Percentiles rank a stretch among this genome's conserved stretches.
These are phyloP conservation scores for Pythium oligandrum DNA, from an alignment of 352 stramenopile genomes.

Conservation along the genomic window DNA sequence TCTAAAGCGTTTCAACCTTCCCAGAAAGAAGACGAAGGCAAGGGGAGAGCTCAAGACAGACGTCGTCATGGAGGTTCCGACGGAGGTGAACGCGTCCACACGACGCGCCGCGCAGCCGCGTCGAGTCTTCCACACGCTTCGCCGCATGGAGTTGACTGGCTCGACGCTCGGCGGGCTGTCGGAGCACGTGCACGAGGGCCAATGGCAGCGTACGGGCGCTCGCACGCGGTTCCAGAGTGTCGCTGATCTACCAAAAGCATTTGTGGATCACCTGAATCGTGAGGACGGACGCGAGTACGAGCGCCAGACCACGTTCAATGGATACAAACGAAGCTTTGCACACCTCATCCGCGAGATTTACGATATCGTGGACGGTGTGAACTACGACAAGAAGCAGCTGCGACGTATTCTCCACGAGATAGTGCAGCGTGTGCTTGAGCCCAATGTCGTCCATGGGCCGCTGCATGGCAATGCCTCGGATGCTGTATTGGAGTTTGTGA, in stretches of 20 bases:
- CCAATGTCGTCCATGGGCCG: constrained; percentile 40
- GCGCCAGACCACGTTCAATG: constrained; percentile 37
- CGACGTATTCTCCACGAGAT: constrained; percentile 65
- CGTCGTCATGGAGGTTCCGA: too few species aligned
- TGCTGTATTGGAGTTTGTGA: constrained; percentile 28
- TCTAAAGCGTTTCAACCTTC: too few species aligned
- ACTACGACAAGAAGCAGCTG: constrained; percentile 50
- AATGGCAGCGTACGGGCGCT: constrained; percentile 35
- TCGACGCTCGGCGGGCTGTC: constrained; percentile 12
- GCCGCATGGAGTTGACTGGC: constrained; percentile 62
- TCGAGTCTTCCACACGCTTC: constrained; percentile 45
- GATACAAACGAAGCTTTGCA: constrained; percentile 39
- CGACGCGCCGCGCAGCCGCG: constrained; percentile 3
- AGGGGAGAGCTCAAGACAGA: too few species aligned
- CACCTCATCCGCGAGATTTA: constrained; percentile 67
- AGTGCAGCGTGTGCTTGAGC: constrained; percentile 65
- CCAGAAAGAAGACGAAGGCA: too few species aligned
- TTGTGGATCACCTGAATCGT: constrained; percentile 41
- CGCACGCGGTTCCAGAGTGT: constrained; percentile 41
- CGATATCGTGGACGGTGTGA: constrained; percentile 40
- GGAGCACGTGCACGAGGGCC: constrained; percentile 11
- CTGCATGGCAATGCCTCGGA: constrained; percentile 13
- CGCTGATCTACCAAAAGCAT: constrained; percentile 41
- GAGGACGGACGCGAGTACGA: constrained; percentile 44
- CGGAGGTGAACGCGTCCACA: too few species aligned